A percentile compares a stretch with the other conserved stretches of the same genome.
Evolutionary conservation across 495 filamentous ascomycete genomes (phyloP).

Genomic region (Trichoderma parareesei): DNA sequence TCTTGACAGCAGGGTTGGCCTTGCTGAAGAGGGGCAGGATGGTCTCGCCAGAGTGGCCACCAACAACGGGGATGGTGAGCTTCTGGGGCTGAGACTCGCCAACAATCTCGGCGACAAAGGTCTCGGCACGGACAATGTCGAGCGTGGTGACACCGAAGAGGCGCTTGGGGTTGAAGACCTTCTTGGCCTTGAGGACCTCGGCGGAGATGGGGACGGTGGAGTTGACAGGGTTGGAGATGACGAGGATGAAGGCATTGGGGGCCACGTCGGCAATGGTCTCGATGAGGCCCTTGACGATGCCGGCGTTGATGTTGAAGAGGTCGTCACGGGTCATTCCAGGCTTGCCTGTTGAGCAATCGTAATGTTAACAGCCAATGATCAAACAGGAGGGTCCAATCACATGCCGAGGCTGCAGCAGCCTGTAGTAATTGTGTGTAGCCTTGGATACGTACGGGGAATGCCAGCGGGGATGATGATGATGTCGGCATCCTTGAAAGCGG

Average conservation of each 20-base stretch:
- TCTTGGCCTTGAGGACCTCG: conserved; percentile 86
- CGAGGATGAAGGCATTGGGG: conserved; percentile 85
- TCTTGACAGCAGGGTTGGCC: conserved; percentile 65
- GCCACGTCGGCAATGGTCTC: conserved; percentile 76
- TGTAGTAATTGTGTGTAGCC: not conserved
- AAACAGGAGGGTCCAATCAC: not conserved
- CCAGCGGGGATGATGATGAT: conserved; percentile 95
- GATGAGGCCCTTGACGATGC: conserved; percentile 82
- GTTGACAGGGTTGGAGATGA: conserved; percentile 99
- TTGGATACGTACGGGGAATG: conserved; percentile 72
- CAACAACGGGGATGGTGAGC: conserved; percentile 81
- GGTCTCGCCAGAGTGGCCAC: conserved; percentile 94
- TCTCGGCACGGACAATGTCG: conserved; percentile 96
- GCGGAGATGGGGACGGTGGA: conserved; percentile 96
- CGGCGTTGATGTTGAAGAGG: conserved; percentile 97
- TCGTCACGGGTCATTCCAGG: conserved; percentile 99
- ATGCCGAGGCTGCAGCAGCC: not conserved
- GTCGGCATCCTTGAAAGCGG: conserved; percentile 81
- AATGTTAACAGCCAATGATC: conserved; percentile 6
- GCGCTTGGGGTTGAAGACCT: conserved; percentile 85
- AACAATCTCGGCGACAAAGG: conserved; percentile 80
- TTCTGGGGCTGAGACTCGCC: conserved; percentile 75
- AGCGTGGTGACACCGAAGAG: conserved; percentile 98
- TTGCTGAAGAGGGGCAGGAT: conserved; percentile 97
- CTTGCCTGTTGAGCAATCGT: conserved; percentile 57